phyloP scores from a whole-genome alignment of 768 basidiomycete genomes.

The Lentinus tigrinus region DNA sequence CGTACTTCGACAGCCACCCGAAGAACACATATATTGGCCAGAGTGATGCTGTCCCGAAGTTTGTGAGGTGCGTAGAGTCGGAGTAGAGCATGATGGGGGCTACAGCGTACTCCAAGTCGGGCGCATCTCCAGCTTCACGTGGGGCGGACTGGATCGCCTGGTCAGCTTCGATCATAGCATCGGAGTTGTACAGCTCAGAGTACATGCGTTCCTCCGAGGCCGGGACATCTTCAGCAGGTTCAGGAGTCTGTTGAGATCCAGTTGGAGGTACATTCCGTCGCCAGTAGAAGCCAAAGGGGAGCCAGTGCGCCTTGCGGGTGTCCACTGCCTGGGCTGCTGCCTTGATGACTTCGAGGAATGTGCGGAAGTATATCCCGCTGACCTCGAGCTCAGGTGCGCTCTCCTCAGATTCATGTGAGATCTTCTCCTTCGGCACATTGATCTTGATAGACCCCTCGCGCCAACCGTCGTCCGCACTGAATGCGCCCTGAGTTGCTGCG shows the following conservation, averaged over 20 bases:
- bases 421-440: constrained; percentile 22
- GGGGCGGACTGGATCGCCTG: constrained; percentile 5
- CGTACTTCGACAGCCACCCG: constrained; percentile 43
- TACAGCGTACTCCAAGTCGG: neutral
- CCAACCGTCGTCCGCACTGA: constrained; percentile 23
- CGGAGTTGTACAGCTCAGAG: constrained; percentile 10
- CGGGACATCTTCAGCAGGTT: no score
- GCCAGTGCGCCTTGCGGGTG: neutral
- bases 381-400: constrained; percentile 32
- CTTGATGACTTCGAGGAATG: constrained; percentile 9
- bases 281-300: constrained; percentile 7
- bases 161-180: constrained; percentile 17
- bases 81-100: constrained; percentile 26
- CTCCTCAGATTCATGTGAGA: constrained; percentile 14
- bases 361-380: constrained; percentile 27
- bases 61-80: constrained; percentile 27
- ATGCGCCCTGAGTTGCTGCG: neutral
- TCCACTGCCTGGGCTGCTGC: neutral
- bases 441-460: constrained; percentile 14
- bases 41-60: constrained; percentile 25
- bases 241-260: no score
- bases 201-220: neutral
- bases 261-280: no score
- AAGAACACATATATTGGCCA: constrained; percentile 44
- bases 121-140: neutral